Evolutionary conservation across 805 yeast genomes (phyloP).

Genomic region (Metschnikowia orientalis): DNA sequence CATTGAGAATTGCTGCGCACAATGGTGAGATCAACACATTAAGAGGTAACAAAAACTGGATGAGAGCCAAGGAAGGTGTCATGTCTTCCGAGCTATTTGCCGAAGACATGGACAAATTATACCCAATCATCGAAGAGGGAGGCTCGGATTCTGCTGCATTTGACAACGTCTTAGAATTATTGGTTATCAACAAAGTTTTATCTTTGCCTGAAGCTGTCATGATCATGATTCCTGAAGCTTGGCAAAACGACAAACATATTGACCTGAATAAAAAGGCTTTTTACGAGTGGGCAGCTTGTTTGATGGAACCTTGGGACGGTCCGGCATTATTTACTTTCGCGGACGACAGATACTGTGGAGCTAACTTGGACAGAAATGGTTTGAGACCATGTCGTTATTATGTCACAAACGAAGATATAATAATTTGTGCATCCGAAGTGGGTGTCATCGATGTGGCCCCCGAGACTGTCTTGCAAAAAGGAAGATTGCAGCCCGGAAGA

Average conservation of each 20-base stretch:
- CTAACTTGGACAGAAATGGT: constrained; percentile 95
- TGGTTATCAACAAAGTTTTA: constrained; percentile 86
- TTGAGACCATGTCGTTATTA: constrained; percentile 97
- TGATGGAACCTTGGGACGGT: constrained; percentile 99
- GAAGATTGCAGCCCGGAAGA: constrained; percentile 93
- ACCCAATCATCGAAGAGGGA: constrained; percentile 96
- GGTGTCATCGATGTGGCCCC: constrained; percentile 92
- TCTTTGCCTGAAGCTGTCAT: constrained; percentile 95
- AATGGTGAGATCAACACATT: constrained; percentile 97
- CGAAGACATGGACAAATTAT: constrained; percentile 83
- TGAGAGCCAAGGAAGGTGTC: constrained; percentile 97
- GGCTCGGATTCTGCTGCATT: constrained; percentile 98
- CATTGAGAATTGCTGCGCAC: constrained; percentile 95
- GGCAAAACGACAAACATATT: constrained; percentile 85
- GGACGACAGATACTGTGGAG: constrained; percentile 97
- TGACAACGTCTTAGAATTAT: constrained; percentile 89
- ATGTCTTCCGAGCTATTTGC: constrained; percentile 86
- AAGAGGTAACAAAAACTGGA: constrained; percentile 98
- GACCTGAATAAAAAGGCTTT: constrained; percentile 91
- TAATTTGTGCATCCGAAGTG: constrained; percentile 97
- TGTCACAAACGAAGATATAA: constrained; percentile 88
- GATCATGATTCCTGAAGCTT: constrained; percentile 96
- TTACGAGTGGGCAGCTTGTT: constrained; percentile 98
- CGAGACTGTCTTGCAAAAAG: constrained; percentile 78
- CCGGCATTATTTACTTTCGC: constrained; percentile 96